Evolutionary conservation across 345 rosid genomes (phyloP).

Genomic region (Aquilaria sinensis): DNA sequence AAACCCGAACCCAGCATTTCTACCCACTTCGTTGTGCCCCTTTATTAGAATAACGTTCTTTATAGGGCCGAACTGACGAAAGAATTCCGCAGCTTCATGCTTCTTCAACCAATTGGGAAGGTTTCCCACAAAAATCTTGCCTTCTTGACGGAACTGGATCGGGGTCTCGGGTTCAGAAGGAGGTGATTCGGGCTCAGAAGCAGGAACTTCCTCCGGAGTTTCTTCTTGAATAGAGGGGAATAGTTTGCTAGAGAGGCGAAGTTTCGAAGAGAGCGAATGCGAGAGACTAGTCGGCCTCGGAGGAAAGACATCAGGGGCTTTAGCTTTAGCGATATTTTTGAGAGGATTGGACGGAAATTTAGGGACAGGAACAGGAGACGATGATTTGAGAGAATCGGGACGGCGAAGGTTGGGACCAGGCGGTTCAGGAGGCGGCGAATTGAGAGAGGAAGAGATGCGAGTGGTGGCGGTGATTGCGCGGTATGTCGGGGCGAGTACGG

Average conservation of each 20-base stretch:
- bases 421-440: constrained; percentile 26
- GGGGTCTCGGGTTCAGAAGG: constrained; percentile 19
- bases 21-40: constrained; percentile 54
- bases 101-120: constrained; percentile 86
- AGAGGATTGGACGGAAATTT: constrained; percentile 55
- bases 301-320: constrained; percentile 16
- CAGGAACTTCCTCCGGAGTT: constrained; percentile 18
- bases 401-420: constrained; percentile 52
- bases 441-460: constrained; percentile 43
- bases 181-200: constrained; percentile 23
- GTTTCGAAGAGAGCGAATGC: constrained; percentile 49
- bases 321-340: constrained; percentile 28
- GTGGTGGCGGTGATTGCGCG: constrained; percentile 10
- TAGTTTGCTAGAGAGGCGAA: constrained; percentile 74
- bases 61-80: constrained; percentile 88
- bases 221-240: constrained; percentile 55
- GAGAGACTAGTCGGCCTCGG: constrained; percentile 13
- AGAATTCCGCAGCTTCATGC: constrained; percentile 55
- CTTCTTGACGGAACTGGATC: constrained; percentile 43
- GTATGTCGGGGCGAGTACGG: no score
- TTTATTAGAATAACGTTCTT: constrained; percentile 57
- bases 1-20: constrained; percentile 87
- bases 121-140: constrained; percentile 87
- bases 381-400: constrained; percentile 36
- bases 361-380: constrained; percentile 11